Percentiles rank a stretch among this genome's conserved stretches.
phyloP scores from a whole-genome alignment of 495 filamentous ascomycete genomes.

The Penicillium argentinense region DNA sequence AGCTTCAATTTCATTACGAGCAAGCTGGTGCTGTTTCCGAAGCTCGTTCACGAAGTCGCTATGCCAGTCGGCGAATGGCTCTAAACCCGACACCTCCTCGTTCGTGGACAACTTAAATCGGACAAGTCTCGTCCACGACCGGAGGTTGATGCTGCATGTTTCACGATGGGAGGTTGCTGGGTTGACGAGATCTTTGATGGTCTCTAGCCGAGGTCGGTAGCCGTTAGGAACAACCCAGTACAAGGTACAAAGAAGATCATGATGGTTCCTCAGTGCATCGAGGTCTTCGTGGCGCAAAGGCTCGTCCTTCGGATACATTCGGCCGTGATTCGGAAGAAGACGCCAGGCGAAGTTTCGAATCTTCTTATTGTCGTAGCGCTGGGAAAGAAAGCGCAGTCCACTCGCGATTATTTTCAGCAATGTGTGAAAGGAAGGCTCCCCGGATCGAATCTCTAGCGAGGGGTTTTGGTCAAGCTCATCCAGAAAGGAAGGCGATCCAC shows the following conservation, averaged over 20 bases:
- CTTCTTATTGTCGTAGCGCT: conserved; percentile 63
- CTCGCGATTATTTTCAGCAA: conserved; percentile 80
- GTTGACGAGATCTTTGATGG: conserved; percentile 76
- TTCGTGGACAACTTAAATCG: conserved; percentile 68
- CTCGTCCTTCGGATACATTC: conserved; percentile 83
- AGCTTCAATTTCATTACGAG: conserved; percentile 61
- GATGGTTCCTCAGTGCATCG: conserved; percentile 87
- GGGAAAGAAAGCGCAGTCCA: conserved; percentile 61
- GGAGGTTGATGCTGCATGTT: conserved; percentile 79
- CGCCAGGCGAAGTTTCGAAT: conserved; percentile 75
- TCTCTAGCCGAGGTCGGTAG: conserved; percentile 65
- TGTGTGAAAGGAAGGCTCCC: conserved; percentile 91
- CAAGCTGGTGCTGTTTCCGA: conserved; percentile 57
- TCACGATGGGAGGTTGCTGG: conserved; percentile 78
- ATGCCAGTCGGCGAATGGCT: conserved; percentile 70
- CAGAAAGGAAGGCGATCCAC: conserved; percentile 76
- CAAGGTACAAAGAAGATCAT: conserved; percentile 85
- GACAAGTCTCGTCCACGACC: conserved; percentile 77
- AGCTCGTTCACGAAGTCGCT: conserved; percentile 55
- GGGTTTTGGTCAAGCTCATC: conserved; percentile 66
- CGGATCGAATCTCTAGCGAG: conserved; percentile 56
- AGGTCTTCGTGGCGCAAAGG: conserved; percentile 70
- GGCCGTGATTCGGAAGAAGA: conserved; percentile 84
- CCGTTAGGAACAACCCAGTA: conserved; percentile 79
- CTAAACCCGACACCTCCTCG: conserved; percentile 51